Base-by-base conservation (phyloP, 2,329 filamentous ascomycete genomes). In the Ascochyta pisi region DNA sequence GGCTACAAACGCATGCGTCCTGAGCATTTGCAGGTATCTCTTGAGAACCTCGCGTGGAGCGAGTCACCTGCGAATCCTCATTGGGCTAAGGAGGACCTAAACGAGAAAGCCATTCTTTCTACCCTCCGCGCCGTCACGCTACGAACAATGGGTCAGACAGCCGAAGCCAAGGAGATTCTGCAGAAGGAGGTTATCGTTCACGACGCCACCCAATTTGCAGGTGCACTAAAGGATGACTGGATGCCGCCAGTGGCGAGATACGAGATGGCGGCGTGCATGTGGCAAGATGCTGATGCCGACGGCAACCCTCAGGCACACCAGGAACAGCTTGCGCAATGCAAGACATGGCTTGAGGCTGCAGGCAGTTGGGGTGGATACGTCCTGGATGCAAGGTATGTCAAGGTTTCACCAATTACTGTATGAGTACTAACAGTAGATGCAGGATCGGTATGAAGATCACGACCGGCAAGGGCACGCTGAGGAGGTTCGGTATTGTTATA, bases 231-330 rank as follows among this genome's bases (percentile, higher is more conserved):
- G 54, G 89, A 93, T 55, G 87, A 89, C 66, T 93, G 90, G 79
- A 81, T 86, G 9, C 79, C 84, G 6, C 91, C 94, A 0, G 86
- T 88, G 0, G 92, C 90, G 1, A 83, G 91, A 63, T 97, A 97
- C 75, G 95, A 99, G 76, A 86, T 95, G 79, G 92, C 87, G 0
- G 91, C 90, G 7, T 86, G 91, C 50, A 79, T 88, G 1, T 99
- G 94, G 93, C 82, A 84, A 54, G 89, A 94, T 67, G 57, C 76
- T 59, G 46, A 81, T 77, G 60, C 50, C 23, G 74, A 74, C 27
- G 78, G 75, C 1, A 63, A 58, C 23, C 71, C 70, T 23, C 66
- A 73, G 41, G 70, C 69, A 24, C 68, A 76, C 44, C 55, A 60
- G 42, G 71, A 79, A 42, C 84, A 84, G 73, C 70, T 88, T 24